Evolutionary conservation across 352 stramenopile species (phyloP), one percentile per base, ranked within the genome.

Genomic region (Globisporangium echinulatum): DNA sequence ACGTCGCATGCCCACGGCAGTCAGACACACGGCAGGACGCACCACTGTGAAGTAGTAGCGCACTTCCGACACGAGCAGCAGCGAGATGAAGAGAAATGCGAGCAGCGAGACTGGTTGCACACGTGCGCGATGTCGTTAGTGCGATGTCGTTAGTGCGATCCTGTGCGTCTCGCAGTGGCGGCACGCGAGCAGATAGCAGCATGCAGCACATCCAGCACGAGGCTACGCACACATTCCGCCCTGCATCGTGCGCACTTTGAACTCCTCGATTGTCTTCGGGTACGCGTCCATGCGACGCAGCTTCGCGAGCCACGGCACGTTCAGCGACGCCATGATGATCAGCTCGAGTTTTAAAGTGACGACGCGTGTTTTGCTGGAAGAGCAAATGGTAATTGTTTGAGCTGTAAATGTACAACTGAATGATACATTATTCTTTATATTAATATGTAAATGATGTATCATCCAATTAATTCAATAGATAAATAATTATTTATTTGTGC

Each of bases 191-290:
- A 33, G 25, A 33, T 33, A 2, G 25, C 25, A 33, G 25, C 25
- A 33, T 43, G 36, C 7, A 14, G 55, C 39, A 37, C 15, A 36
- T 13, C 48, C 39, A 37, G 0, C 33, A 10, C 42, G 48, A 44
- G 17, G 37, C 37, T 15, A 84, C 76, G 58, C 74, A 87, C 79
- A 88, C n/a, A 94, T 44, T 0, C 85, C 85, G 15, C 85, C 85
- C 58, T 92, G 79, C 57, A 87, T 79, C 46, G 85, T 94, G 61
- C 82, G 81, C 58, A 92, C 82, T 71, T 92, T 94, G 69, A 94
- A 94, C 73, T 94, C 85, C 56, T 94, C 85, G 58, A 94, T 90
- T 37, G 85, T 92, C 76, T 94, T 94, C 14, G 85, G 85, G 58
- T 94, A 88, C 59, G 82, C 81, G 70, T 94, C 85, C 57, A 94